These are phyloP conservation scores for Pythium phragmiticola DNA, from an alignment of 352 stramenopile genomes.

Conservation along the genomic window DNA sequence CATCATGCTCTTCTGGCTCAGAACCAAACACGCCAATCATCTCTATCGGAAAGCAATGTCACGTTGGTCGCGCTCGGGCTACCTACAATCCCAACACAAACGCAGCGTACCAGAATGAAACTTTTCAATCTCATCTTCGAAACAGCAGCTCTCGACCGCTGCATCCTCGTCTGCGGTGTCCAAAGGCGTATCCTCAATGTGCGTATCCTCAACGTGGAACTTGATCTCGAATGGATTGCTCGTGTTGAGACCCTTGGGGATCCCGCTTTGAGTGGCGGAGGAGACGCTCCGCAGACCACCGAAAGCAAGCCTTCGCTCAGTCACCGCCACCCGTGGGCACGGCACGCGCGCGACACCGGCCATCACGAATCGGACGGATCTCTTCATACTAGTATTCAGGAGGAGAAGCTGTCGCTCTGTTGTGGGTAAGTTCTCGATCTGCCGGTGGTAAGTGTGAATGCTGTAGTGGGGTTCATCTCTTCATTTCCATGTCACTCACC, in stretches of 20 bases:
- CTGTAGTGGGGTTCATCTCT: too few species aligned
- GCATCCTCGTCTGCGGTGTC: background rate
- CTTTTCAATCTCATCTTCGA: slow-evolving; percentile 39
- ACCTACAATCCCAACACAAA: background rate
- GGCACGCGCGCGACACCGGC: background rate
- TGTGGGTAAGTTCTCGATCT: too few species aligned
- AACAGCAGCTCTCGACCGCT: slow-evolving; percentile 7
- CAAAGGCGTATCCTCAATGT: slow-evolving; percentile 1
- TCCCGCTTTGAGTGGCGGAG: background rate
- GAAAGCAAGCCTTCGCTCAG: background rate
- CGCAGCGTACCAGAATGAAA: slow-evolving; percentile 38
- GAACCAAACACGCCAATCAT: slow-evolving; percentile 53
- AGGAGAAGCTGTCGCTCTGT: too few species aligned
- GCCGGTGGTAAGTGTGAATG: too few species aligned
- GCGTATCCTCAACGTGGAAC: slow-evolving; percentile 26
- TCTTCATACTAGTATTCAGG: background rate
- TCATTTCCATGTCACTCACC: too few species aligned
- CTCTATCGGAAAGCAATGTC: slow-evolving; percentile 26
- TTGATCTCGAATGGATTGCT: slow-evolving; percentile 60
- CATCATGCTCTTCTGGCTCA: slow-evolving; percentile 38
- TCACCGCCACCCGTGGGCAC: background rate
- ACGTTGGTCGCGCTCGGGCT: too few species aligned
- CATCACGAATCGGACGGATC: background rate
- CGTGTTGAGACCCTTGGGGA: slow-evolving; percentile 13
- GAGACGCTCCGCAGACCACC: background rate